Evolutionary conservation across 2,329 filamentous ascomycete genomes (phyloP).

Genomic region (Xylogone sp.): DNA sequence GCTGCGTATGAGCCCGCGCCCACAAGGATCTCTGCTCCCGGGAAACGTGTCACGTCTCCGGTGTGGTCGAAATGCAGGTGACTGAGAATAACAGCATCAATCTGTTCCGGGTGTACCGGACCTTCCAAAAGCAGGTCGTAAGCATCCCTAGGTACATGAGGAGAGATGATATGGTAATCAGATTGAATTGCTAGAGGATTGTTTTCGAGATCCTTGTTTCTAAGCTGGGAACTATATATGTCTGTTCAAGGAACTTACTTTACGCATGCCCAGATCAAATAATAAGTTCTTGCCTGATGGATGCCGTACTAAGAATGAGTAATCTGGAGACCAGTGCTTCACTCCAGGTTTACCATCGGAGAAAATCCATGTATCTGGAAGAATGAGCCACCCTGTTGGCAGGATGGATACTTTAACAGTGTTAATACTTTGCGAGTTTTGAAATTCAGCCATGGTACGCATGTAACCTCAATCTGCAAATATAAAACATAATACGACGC

Average conservation of each 20-base stretch:
- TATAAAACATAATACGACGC: no score
- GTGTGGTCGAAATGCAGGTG: constrained; percentile 57
- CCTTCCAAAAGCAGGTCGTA: not conserved
- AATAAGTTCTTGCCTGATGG: constrained; percentile 30
- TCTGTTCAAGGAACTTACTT: not conserved
- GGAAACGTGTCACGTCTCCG: constrained; percentile 49
- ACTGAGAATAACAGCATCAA: constrained; percentile 34
- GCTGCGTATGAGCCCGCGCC: constrained; percentile 38
- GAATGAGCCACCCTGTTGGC: constrained; percentile 39
- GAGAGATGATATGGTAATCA: constrained; percentile 32
- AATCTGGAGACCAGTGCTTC: constrained; percentile 44
- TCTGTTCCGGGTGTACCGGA: not conserved
- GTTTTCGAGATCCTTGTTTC: constrained; percentile 39
- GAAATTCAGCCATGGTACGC: not conserved
- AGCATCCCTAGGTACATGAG: not conserved
- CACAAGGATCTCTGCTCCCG: constrained; percentile 43
- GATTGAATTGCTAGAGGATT: constrained; percentile 40
- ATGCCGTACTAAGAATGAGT: constrained; percentile 50
- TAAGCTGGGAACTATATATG: constrained; percentile 19
- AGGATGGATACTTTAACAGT: constrained; percentile 32
- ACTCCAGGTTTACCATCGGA: constrained; percentile 38
- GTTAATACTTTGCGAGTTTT: not conserved
- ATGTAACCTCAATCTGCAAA: no score
- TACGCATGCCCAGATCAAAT: constrained; percentile 50
- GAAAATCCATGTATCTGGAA: constrained; percentile 43